Conservation (phyloP, 495 filamentous ascomycete species). For the Xylaria nigripes region DNA sequence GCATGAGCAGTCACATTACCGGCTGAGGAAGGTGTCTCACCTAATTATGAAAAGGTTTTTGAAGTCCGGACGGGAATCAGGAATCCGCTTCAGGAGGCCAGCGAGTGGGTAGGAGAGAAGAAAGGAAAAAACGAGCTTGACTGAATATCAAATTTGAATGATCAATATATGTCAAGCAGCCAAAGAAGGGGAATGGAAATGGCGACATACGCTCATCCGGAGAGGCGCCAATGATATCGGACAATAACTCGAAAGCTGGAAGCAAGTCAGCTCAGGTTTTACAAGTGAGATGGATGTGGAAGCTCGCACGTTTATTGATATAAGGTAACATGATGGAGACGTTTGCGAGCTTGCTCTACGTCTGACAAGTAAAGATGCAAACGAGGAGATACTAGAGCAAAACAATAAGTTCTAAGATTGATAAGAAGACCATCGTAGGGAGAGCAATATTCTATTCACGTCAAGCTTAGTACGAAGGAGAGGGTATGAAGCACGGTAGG, state of each 20-base stretch:
- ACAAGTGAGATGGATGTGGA: slow-evolving; percentile 2
- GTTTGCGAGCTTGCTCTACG: background rate
- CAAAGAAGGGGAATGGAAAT: background rate
- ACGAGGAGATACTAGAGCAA: background rate
- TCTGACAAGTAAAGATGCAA: background rate
- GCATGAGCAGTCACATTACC: background rate
- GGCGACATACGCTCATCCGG: slow-evolving; percentile 67
- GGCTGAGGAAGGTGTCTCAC: slow-evolving; percentile 32
- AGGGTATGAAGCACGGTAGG: background rate
- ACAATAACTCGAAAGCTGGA: slow-evolving; percentile 57
- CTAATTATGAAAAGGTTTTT: slow-evolving; percentile 86
- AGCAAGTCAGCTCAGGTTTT: slow-evolving; percentile 17
- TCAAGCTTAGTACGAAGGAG: no score
- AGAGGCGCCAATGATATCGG: slow-evolving; percentile 63
- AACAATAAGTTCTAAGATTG: background rate
- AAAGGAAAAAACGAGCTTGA: slow-evolving; percentile 89
- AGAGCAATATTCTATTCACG: no score
- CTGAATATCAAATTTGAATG: slow-evolving; percentile 38
- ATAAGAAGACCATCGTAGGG: background rate
- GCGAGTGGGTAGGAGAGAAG: slow-evolving; percentile 90
- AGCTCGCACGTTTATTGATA: slow-evolving; percentile 64
- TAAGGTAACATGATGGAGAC: slow-evolving; percentile 67
- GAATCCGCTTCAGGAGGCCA: slow-evolving; percentile 80
- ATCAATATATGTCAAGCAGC: background rate
- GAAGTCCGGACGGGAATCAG: slow-evolving; percentile 70